Evolutionary conservation across 2,329 filamentous ascomycete species (phyloP), one percentile per base, ranked within the genome.

Genomic region (Aspergillus thermomutatus): DNA sequence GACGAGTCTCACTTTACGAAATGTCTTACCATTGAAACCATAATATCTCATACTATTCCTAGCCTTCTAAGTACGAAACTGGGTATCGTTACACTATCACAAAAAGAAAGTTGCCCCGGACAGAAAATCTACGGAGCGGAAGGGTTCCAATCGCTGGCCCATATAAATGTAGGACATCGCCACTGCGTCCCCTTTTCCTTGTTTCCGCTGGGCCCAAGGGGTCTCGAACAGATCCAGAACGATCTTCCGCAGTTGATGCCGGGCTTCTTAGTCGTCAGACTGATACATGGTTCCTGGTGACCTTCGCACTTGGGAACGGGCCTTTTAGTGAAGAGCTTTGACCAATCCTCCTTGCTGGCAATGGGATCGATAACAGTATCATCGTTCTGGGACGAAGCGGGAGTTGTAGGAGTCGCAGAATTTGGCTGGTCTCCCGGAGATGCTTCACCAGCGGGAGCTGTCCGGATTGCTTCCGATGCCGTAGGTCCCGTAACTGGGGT

Each of bases 111-210:
- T 19, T 8, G 23, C 9, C 17, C 7, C 3, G 43, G 37, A 37
- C 6, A 40, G 43, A 25, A 59, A 52, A 21, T 14, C 40, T 50
- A 54, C 25, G 53, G 26, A 4, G 54, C 17, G 11, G 60, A 60
- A 6, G 66, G 69, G 68, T 82, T 85, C 84, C 82, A 87, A 68
- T 87, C 84, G 65, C 80, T 86, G 47, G 78, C 80, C 85, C 85
- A 87, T 47, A 87, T 91, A 66, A 97, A 97, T 0, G 91, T 96
- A 2, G 83, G 80, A 72, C 93, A 97, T 46, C 91, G 85, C 91
- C 92, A 97, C 69, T 94, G 82, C 0, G 91, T 92, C 2, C 87
- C 88, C 58, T 80, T 88, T 73, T 96, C 92, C 71, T 94, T 94
- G 64, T 88, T 84, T 0, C 92, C 94, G 25, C 87, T 90, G 1